Base-by-base conservation (phyloP, 2,329 filamentous ascomycete species). In the Arthrobotrys sinensis region DNA sequence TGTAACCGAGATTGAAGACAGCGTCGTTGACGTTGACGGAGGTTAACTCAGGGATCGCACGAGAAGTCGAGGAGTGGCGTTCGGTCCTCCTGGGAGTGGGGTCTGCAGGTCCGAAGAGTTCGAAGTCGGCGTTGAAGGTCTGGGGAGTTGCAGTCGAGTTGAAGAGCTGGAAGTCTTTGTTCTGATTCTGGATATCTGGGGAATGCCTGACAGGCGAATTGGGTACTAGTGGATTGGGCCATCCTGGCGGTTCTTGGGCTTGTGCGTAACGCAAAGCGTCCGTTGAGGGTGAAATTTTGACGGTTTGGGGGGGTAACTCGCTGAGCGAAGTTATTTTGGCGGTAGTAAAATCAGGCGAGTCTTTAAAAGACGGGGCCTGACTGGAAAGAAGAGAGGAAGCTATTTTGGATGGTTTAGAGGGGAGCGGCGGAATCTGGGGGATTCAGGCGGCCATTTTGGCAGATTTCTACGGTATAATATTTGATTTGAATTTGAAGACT, bases 241-340 rank as follows among this genome's bases (percentile, higher is more conserved):
- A 78, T 78, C 67, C 67, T 78, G 75, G 75, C 60, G 75, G 75
- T 64, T 78, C 75, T 72, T 77, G 73, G 73, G 73, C 73, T 70
- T 66, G 60, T 71, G 75, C 75, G 75, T 72, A 78, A 78, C 75
- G 75, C 75, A 71, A 67, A 71, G 75, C 67, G 38, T 78, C 75
- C 52, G 75, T 78, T 78, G 75, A 71, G 75, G 75, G 67, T 63
- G 75, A 67, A 78, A 78, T 78, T 72, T 78, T 78, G 75, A 78
- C 70, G 62, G 75, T 48, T 72, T 66, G 36, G 21, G 50, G 60
- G 75, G 75, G 67, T 57, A 71, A 72, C 62, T 78, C 75, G 67
- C 75, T 66, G 63, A 71, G 67, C 62, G 67, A 71, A 72, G 75
- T 66, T 67, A 78, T 78, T 78, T 78, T 78, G 75, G 65, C 64